A percentile compares a stretch with the other conserved stretches of the same genome.
These are phyloP conservation scores for Dactylellina parvicollis DNA, from an alignment of 2,329 filamentous ascomycete genomes.

Conservation along the genomic window DNA sequence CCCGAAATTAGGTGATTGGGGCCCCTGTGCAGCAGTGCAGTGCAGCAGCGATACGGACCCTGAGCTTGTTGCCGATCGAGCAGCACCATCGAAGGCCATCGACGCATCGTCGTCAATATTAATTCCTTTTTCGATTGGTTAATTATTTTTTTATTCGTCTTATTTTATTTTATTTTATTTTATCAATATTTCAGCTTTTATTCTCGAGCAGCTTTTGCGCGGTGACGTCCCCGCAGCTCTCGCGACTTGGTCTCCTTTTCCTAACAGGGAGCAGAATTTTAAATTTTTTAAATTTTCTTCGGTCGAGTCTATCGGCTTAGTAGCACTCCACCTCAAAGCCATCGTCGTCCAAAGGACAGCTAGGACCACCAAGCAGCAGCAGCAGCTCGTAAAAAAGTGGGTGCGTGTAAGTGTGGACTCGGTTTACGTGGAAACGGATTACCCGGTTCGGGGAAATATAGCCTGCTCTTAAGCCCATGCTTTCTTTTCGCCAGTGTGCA, in stretches of 20 bases:
- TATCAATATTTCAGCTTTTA: not conserved
- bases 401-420: not conserved
- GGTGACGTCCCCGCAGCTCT: too few relatives aligned
- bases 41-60: constrained; percentile 31
- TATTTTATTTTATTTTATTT: constrained; percentile 6
- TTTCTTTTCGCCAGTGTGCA: constrained; percentile 23
- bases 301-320: too few relatives aligned
- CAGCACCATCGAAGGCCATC: not conserved
- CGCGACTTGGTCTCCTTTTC: constrained; percentile 3
- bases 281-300: too few relatives aligned
- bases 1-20: constrained; percentile 44
- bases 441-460: constrained; percentile 48
- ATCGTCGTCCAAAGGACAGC: too few relatives aligned
- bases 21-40: constrained; percentile 17
- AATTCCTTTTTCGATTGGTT: too few relatives aligned
- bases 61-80: constrained; percentile 45
- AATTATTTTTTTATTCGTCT: too few relatives aligned
- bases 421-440: constrained; percentile 32
- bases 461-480: constrained; percentile 27
- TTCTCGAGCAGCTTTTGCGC: not conserved
- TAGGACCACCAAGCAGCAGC: too few relatives aligned
- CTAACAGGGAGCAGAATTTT: constrained; percentile 8
- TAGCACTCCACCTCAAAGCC: too few relatives aligned
- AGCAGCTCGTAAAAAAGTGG: too few relatives aligned
- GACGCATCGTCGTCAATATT: not conserved